Evolutionary conservation across 768 basidiomycete species (phyloP).

Genomic region (Agrocybe praecox): DNA sequence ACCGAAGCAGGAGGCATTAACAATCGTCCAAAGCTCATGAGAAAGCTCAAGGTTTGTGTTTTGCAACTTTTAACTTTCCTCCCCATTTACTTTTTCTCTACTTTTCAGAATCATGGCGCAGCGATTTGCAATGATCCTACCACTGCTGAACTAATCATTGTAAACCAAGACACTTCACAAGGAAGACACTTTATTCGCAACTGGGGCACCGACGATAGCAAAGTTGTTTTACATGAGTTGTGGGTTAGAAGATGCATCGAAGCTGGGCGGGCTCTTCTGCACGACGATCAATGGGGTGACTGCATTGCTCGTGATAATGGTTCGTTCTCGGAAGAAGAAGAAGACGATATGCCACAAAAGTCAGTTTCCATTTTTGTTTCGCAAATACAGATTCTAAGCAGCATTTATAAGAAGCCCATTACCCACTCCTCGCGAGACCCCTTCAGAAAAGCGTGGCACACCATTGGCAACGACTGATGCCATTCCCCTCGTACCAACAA

Average conservation of each 20-base stretch:
- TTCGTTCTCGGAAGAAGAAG: conserved; percentile 38
- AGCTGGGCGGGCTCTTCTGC: conserved; percentile 45
- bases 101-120: conserved; percentile 55
- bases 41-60: conserved; percentile 45
- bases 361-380: conserved; percentile 33
- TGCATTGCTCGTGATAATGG: conserved; percentile 42
- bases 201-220: conserved; percentile 54
- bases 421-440: conserved; percentile 64
- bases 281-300: conserved; percentile 56
- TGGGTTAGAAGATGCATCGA: conserved; percentile 56
- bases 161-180: conserved; percentile 52
- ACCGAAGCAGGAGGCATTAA: conserved; percentile 57
- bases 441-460: conserved; percentile 30
- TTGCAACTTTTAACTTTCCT: neutral
- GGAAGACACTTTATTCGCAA: conserved; percentile 61
- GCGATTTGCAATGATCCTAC: conserved; percentile 50
- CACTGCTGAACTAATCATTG: conserved; percentile 59
- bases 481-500: neutral
- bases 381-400: conserved; percentile 17
- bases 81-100: conserved; percentile 2
- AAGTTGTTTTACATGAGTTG: conserved; percentile 51
- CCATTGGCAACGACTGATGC: neutral
- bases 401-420: conserved; percentile 53
- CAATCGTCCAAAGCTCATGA: conserved; percentile 52
- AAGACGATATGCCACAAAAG: conserved; percentile 36